A percentile compares a stretch with the other conserved stretches of the same genome.
These are phyloP conservation scores for Nannochloropsis oceanica DNA, from an alignment of 108 stramenopile genomes.

Conservation along the genomic window DNA sequence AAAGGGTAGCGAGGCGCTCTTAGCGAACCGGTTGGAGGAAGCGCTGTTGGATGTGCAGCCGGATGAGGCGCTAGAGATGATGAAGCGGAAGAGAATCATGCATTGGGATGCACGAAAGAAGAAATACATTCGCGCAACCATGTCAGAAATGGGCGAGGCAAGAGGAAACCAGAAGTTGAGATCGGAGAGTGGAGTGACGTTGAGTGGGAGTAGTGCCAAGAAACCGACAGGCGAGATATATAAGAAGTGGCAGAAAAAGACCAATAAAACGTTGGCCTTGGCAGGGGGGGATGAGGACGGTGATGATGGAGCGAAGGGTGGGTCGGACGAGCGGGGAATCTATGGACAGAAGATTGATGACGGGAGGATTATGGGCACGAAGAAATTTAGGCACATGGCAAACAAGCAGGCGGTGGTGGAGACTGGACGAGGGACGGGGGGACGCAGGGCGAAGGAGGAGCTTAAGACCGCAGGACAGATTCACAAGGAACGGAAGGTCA, in stretches of 20 bases:
- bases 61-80: slow-evolving; percentile 75
- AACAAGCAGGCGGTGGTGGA: neutral
- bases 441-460: slow-evolving; percentile 5
- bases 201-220: slow-evolving; percentile 22
- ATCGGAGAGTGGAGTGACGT: slow-evolving; percentile 18
- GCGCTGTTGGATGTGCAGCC: slow-evolving; percentile 86
- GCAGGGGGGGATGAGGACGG: slow-evolving; percentile 9
- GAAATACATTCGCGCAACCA: slow-evolving; percentile 56
- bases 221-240: slow-evolving; percentile 65
- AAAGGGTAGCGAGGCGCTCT: slow-evolving; percentile 2
- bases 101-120: slow-evolving; percentile 91
- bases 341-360: neutral
- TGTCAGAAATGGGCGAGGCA: slow-evolving; percentile 25
- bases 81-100: slow-evolving; percentile 72
- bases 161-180: slow-evolving; percentile 4
- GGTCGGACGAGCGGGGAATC: neutral
- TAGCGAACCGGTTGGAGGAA: slow-evolving; percentile 51
- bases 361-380: neutral
- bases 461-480: slow-evolving; percentile 11
- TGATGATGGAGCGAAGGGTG: neutral
- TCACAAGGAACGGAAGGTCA: slow-evolving; percentile 5
- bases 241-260: slow-evolving; percentile 89
- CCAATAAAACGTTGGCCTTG: slow-evolving; percentile 43
- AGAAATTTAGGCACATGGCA: neutral
- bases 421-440: neutral